Conservation (phyloP, 495 filamentous ascomycete genomes). For the Neurospora sp. region DNA sequence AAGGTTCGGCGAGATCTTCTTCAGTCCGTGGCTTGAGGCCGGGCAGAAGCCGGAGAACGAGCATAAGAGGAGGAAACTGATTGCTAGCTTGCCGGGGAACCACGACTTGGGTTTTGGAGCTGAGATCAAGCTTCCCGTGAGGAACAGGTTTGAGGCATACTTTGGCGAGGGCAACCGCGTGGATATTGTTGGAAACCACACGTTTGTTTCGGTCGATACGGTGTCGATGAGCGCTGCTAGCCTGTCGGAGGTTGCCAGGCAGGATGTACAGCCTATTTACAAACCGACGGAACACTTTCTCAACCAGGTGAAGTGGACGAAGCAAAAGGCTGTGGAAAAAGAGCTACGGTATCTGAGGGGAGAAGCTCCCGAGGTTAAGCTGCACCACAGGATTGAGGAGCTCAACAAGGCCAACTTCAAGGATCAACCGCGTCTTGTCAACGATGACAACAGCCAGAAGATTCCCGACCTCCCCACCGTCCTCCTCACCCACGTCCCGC, state of each 20-base stretch:
- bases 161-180: conserved; percentile 85
- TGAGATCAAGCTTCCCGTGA: conserved; percentile 67
- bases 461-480: conserved; percentile 63
- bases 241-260: conserved; percentile 29
- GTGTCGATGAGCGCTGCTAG: conserved; percentile 70
- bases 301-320: conserved; percentile 42
- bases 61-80: conserved; percentile 50
- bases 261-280: conserved; percentile 53
- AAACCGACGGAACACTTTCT: conserved; percentile 69
- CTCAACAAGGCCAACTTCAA: conserved; percentile 31
- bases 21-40: conserved; percentile 46
- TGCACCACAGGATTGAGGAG: conserved; percentile 44
- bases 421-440: conserved; percentile 28
- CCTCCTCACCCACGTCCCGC: conserved; percentile 81
- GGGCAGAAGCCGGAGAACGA: conserved; percentile 26
- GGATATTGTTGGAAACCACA: conserved; percentile 89
- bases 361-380: conserved; percentile 35
- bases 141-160: conserved; percentile 73
- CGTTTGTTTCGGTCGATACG: conserved; percentile 82
- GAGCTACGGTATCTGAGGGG: conserved; percentile 45
- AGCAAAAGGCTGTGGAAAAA: conserved; percentile 42
- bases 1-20: conserved; percentile 72
- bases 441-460: conserved; percentile 7
- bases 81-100: conserved; percentile 83
- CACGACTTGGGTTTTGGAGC: conserved; percentile 93